Evolutionary conservation across 1,284 basidiomycete species (phyloP).

Genomic region (Rhodotorula mucilaginosa): DNA sequence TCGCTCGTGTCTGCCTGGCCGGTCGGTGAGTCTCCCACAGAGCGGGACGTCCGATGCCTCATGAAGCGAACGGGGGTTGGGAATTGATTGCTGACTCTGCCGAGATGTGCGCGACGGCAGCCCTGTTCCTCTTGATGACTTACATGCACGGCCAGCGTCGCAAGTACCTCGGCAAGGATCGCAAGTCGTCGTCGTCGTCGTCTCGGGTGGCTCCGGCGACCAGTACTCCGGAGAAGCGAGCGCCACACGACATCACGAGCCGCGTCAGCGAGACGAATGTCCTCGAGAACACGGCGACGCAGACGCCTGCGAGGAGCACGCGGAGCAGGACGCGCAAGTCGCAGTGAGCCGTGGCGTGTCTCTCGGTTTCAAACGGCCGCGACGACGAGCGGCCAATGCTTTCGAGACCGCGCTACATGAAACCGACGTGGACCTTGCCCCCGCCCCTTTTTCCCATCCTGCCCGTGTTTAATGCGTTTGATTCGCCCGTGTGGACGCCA

Average conservation of each 20-base stretch:
- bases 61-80: too few relatives aligned
- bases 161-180: constrained; percentile 28
- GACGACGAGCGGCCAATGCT: neutral
- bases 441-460: neutral
- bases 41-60: too few relatives aligned
- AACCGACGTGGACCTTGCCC: neutral
- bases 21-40: constrained; percentile 24
- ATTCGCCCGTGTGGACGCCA: too few relatives aligned
- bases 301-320: constrained; percentile 28
- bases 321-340: constrained; percentile 18
- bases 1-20: constrained; percentile 38
- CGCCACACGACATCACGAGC: constrained; percentile 10
- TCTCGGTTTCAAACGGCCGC: too few relatives aligned
- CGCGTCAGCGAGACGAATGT: constrained; percentile 8
- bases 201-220: neutral
- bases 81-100: neutral
- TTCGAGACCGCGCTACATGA: neutral
- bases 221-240: neutral
- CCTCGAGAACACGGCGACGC: neutral
- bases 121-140: constrained; percentile 41
- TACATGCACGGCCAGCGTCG: constrained; percentile 44
- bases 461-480: neutral
- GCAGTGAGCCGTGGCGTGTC: neutral
- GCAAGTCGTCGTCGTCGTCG: neutral
- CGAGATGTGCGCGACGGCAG: constrained; percentile 14